Percentiles rank a stretch among this genome's conserved stretches.
phyloP scores from a whole-genome alignment of 306 rosid genomes.

The Vigna angularis region DNA sequence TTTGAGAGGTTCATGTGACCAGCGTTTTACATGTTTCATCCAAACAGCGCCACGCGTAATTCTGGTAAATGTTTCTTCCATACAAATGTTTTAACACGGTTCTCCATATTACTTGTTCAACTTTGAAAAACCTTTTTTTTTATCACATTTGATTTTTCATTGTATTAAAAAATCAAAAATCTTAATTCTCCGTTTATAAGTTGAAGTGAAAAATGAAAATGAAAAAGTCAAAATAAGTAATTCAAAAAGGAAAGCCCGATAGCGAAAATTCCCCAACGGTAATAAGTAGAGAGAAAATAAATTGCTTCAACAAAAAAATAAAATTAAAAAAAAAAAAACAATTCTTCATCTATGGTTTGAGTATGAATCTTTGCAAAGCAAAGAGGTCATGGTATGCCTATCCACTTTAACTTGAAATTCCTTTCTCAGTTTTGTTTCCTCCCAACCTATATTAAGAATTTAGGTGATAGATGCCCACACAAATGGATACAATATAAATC shows the following conservation, averaged over 20 bases:
- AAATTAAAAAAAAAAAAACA: too few species aligned
- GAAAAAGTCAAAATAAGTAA: neutral
- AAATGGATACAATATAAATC: neutral
- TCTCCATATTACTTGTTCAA: too few species aligned
- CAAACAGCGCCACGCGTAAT: neutral
- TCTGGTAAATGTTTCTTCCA: neutral
- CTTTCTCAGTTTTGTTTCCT: constrained; percentile 2
- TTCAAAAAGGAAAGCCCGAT: neutral
- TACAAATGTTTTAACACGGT: neutral
- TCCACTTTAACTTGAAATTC: neutral
- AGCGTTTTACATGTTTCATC: too few species aligned
- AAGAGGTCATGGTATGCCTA: neutral
- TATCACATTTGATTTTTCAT: too few species aligned
- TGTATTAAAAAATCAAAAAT: neutral
- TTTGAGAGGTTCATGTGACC: neutral
- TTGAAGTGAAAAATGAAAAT: constrained; percentile 1
- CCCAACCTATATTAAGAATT: neutral
- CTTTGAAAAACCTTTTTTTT: too few species aligned
- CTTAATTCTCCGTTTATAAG: neutral
- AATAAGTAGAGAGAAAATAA: neutral
- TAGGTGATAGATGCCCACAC: constrained; percentile 5
- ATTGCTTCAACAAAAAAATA: too few species aligned
- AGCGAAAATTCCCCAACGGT: neutral
- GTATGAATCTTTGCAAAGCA: neutral
- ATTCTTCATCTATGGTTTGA: too few species aligned